Conservation (phyloP, 331 rosid genomes). For the Spiraea crenata region DNA sequence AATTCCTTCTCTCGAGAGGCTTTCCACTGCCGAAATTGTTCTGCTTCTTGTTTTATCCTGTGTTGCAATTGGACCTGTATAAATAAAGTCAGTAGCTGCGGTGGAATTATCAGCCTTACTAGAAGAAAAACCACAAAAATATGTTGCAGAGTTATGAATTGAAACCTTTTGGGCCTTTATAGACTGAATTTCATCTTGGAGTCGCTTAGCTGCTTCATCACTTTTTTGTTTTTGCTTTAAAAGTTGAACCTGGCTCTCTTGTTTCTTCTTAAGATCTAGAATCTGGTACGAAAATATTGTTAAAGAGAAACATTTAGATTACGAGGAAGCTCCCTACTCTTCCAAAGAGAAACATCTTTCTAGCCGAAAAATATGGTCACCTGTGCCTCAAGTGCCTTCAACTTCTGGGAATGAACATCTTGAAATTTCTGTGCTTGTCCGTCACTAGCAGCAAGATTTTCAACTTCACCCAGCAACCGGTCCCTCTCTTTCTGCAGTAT, state of each 20-base stretch:
- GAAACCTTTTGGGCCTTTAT: constrained; percentile 97
- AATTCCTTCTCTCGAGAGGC: constrained; percentile 98
- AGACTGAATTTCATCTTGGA: constrained; percentile 96
- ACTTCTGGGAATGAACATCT: constrained; percentile 90
- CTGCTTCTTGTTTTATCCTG: constrained; percentile 97
- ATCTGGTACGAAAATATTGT: constrained; percentile 52
- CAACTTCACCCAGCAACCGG: constrained; percentile 90
- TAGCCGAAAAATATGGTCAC: constrained; percentile 35
- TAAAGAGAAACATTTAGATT: constrained; percentile 22
- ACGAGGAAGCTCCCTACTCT: constrained; percentile 15
- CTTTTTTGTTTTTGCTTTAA: constrained; percentile 98
- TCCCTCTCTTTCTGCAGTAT: constrained; percentile 85
- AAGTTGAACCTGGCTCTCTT: constrained; percentile 97
- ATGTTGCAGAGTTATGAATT: constrained; percentile 17
- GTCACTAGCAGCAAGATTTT: constrained; percentile 92
- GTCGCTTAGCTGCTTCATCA: constrained; percentile 93
- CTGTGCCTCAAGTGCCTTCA: constrained; percentile 92
- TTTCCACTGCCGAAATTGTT: constrained; percentile 99
- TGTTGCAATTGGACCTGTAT: constrained; percentile 95
- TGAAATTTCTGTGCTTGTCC: constrained; percentile 93
- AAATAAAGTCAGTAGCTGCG: constrained; percentile 15
- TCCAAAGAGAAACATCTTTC: background rate
- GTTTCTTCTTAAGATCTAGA: constrained; percentile 93
- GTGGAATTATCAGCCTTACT: background rate
- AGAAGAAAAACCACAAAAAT: constrained; percentile 13